Evolutionary conservation across 495 filamentous ascomycete species (phyloP).

Genomic region (Hypoxylon lienhwacheense): DNA sequence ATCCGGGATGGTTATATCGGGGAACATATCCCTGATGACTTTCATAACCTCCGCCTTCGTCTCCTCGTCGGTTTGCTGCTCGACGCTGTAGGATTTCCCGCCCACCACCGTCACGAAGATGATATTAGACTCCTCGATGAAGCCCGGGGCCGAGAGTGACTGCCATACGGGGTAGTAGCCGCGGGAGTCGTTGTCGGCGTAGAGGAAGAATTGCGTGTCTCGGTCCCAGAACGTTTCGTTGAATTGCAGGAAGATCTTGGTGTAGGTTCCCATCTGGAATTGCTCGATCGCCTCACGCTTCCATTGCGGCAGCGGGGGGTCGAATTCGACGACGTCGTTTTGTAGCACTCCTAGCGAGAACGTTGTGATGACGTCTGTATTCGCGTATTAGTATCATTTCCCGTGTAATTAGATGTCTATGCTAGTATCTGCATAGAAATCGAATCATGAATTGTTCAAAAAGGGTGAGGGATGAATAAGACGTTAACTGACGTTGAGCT

Average conservation of each 20-base stretch:
- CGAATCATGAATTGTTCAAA: neutral
- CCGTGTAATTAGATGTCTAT: neutral
- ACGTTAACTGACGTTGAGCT: slow-evolving; percentile 56
- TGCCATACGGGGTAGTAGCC: slow-evolving; percentile 76
- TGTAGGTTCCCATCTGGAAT: slow-evolving; percentile 76
- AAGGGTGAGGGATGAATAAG: slow-evolving; percentile 52
- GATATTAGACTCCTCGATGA: slow-evolving; percentile 65
- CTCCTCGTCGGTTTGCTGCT: slow-evolving; percentile 62
- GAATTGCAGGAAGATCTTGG: slow-evolving; percentile 78
- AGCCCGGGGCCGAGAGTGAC: slow-evolving; percentile 60
- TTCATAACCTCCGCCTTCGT: slow-evolving; percentile 63
- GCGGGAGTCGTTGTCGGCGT: slow-evolving; percentile 62
- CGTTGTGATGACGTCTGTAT: slow-evolving; percentile 41
- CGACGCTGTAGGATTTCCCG: slow-evolving; percentile 63
- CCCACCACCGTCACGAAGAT: slow-evolving; percentile 71
- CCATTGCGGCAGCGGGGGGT: slow-evolving; percentile 64
- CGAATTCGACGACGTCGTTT: slow-evolving; percentile 62
- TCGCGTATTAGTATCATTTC: neutral
- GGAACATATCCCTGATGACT: slow-evolving; percentile 69
- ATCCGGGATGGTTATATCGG: slow-evolving; percentile 60
- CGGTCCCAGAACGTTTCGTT: slow-evolving; percentile 69
- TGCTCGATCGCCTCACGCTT: slow-evolving; percentile 66
- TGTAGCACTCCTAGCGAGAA: slow-evolving; percentile 67
- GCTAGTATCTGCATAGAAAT: neutral
- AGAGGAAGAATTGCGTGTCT: slow-evolving; percentile 69